Evolutionary conservation across 108 stramenopile species (phyloP).

Genomic region (Nitzschia inconspicua): DNA sequence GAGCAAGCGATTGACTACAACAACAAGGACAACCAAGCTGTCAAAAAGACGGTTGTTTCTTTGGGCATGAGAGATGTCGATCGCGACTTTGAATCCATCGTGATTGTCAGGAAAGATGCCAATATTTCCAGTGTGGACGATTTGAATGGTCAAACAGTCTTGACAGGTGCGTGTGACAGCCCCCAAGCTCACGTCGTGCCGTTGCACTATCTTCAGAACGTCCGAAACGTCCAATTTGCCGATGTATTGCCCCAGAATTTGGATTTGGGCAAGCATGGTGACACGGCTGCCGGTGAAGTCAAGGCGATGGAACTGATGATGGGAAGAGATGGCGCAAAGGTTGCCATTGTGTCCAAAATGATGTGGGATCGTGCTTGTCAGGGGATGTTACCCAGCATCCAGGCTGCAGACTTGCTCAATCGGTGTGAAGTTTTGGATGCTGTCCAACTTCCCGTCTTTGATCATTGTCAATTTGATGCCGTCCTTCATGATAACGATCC

Average conservation of each 20-base stretch:
- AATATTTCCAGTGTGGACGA: neutral
- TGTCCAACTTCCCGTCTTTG: slow-evolving; percentile 23
- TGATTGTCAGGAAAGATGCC: neutral
- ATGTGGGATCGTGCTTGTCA: slow-evolving; percentile 14
- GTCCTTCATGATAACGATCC: slow-evolving; percentile 2
- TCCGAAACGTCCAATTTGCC: neutral
- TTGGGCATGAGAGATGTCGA: slow-evolving; percentile 42
- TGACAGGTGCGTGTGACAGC: slow-evolving; percentile 19
- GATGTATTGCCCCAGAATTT: neutral
- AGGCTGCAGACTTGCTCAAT: neutral
- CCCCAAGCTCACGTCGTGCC: slow-evolving; percentile 38
- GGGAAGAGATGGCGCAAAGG: neutral
- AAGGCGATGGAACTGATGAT: slow-evolving; percentile 15
- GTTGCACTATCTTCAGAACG: slow-evolving; percentile 13
- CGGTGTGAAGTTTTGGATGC: neutral
- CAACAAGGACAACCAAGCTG: neutral
- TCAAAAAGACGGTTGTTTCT: neutral
- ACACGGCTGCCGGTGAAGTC: slow-evolving; percentile 35
- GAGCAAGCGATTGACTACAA: neutral
- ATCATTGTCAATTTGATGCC: slow-evolving; percentile 37
- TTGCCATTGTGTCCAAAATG: slow-evolving; percentile 19
- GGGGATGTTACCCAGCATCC: neutral
- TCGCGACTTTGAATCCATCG: slow-evolving; percentile 29
- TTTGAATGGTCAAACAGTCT: slow-evolving; percentile 4
- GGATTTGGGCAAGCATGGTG: slow-evolving; percentile 40